These are phyloP conservation scores for Corinectria fuckeliana DNA, from an alignment of 2,329 filamentous ascomycete genomes.

Conservation along the genomic window DNA sequence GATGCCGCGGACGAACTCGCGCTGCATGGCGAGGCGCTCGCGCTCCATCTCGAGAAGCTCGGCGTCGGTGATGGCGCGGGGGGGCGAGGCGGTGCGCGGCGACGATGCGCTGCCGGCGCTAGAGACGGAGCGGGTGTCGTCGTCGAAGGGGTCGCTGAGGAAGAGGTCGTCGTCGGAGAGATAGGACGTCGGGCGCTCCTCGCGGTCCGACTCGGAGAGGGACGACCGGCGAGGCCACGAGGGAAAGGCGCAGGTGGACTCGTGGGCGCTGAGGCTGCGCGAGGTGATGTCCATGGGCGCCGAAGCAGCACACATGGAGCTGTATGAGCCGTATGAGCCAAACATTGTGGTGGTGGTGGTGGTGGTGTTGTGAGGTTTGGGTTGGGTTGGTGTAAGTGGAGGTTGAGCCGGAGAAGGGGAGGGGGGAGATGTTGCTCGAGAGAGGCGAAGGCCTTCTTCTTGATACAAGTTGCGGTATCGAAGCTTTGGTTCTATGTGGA, in stretches of 20 bases:
- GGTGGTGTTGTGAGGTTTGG: constrained; percentile 17
- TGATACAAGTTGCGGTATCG: constrained; percentile 24
- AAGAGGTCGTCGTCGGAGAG: constrained; percentile 71
- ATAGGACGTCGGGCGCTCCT: constrained; percentile 59
- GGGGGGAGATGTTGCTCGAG: constrained; percentile 17
- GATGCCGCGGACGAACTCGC: constrained; percentile 58
- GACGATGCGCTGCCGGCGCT: constrained; percentile 52
- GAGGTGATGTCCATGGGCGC: constrained; percentile 55
- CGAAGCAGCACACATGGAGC: constrained; percentile 53
- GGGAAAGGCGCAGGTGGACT: constrained; percentile 61
- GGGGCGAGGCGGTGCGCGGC: constrained; percentile 43
- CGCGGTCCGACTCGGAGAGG: constrained; percentile 51
- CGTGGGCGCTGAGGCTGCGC: constrained; percentile 49
- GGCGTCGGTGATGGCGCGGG: constrained; percentile 51
- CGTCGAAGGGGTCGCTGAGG: constrained; percentile 57
- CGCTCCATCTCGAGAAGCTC: constrained; percentile 59
- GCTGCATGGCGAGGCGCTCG: constrained; percentile 56
- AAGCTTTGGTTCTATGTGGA: constrained; percentile 29
- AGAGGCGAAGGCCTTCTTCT: constrained; percentile 20
- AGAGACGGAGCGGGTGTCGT: constrained; percentile 56
- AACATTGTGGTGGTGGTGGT: constrained; percentile 50
- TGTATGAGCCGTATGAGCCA: constrained; percentile 58
- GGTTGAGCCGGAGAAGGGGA: constrained; percentile 20
- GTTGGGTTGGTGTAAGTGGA: constrained; percentile 29
- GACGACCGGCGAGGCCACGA: constrained; percentile 64